A percentile compares a stretch with the other conserved stretches of the same genome.
phyloP scores from a whole-genome alignment of 768 basidiomycete genomes.

The Infundibulicybe gibba region DNA sequence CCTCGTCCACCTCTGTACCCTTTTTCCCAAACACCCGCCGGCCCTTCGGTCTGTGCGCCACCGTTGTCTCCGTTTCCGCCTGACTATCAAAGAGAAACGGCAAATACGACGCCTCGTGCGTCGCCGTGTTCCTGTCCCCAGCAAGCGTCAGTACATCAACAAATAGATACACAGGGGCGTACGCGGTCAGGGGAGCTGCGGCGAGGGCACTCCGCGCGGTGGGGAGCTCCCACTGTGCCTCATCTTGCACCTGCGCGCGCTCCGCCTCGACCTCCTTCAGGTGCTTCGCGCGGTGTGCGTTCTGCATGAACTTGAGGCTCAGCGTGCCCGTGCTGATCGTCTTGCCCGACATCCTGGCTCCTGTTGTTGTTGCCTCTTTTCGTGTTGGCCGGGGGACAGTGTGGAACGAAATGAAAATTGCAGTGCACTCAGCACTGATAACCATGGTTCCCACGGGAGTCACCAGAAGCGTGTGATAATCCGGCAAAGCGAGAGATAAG shows the following conservation, averaged over 20 bases:
- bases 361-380: too few species aligned
- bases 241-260: slow-evolving; percentile 55
- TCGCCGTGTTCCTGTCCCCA: slow-evolving; percentile 23
- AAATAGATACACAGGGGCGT: too few species aligned
- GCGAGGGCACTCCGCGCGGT: slow-evolving; percentile 19
- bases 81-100: slow-evolving; percentile 69
- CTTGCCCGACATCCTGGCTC: slow-evolving; percentile 36
- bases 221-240: slow-evolving; percentile 62
- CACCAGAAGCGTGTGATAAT: too few species aligned
- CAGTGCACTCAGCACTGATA: too few species aligned
- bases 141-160: neutral
- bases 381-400: too few species aligned
- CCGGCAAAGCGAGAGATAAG: too few species aligned
- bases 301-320: slow-evolving; percentile 71
- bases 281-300: slow-evolving; percentile 54
- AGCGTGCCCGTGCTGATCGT: slow-evolving; percentile 62
- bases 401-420: too few species aligned
- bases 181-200: too few species aligned
- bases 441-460: too few species aligned
- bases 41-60: slow-evolving; percentile 38
- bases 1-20: slow-evolving; percentile 32
- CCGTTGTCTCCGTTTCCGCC: too few species aligned
- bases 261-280: slow-evolving; percentile 46
- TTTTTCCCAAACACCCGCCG: slow-evolving; percentile 43
- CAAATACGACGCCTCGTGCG: slow-evolving; percentile 61